Evolutionary conservation across 345 rosid species (phyloP).

Genomic region (Populus davidiana): DNA sequence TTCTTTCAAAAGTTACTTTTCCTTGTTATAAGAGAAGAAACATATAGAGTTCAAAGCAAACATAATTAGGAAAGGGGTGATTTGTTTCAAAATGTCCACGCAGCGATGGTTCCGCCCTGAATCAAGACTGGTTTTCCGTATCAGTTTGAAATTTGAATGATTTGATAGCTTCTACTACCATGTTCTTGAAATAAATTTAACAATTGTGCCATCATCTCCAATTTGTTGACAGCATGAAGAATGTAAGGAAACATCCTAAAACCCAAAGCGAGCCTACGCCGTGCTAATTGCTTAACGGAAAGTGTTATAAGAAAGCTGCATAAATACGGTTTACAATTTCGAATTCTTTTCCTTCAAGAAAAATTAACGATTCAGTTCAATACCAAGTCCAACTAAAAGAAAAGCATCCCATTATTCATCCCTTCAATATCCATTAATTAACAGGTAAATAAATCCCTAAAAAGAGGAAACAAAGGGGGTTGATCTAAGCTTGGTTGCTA

Average conservation of each 20-base stretch:
- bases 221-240: neutral
- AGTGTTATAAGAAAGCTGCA: neutral
- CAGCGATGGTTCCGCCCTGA: neutral
- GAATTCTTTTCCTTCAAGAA: neutral
- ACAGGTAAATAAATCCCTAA: slow-evolving; percentile 22
- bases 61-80: neutral
- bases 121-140: neutral
- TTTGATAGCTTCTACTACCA: neutral
- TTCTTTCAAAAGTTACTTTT: neutral
- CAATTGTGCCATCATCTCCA: neutral
- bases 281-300: neutral
- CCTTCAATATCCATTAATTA: neutral
- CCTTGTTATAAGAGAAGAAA: neutral
- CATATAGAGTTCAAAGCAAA: neutral
- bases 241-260: neutral
- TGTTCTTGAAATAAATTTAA: neutral
- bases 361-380: neutral
- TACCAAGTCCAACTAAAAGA: neutral
- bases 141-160: neutral
- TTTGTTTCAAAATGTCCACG: neutral
- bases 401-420: neutral
- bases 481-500: slow-evolving; percentile 35
- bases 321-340: neutral
- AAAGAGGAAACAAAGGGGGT: slow-evolving; percentile 53
- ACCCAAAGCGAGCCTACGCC: neutral